Evolutionary conservation across 768 basidiomycete genomes (phyloP).

Genomic region (Daedaleopsis sinensis): DNA sequence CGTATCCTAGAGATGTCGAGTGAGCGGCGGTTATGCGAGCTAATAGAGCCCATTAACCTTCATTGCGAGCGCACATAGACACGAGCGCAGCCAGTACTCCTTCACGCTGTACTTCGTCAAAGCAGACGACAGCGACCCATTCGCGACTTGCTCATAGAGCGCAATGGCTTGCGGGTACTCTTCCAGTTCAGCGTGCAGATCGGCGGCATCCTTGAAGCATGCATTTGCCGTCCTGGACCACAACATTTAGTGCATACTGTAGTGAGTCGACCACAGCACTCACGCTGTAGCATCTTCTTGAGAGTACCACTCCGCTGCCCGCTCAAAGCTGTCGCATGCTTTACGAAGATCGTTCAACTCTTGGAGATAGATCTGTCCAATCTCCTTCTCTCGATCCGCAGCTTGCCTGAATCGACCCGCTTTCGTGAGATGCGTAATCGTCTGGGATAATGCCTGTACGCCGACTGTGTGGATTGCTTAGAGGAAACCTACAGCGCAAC

Average conservation of each 20-base stretch:
- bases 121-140: conserved; percentile 74
- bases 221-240: conserved; percentile 85
- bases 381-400: conserved; percentile 97
- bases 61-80: conserved; percentile 87
- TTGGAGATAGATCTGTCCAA: conserved; percentile 90
- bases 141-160: conserved; percentile 89
- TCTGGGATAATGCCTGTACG: conserved; percentile 81
- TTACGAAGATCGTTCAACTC: conserved; percentile 77
- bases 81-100: conserved; percentile 92
- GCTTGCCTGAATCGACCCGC: conserved; percentile 95
- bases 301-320: conserved; percentile 97
- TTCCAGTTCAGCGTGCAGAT: conserved; percentile 88
- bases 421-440: conserved; percentile 80
- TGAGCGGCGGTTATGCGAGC: background rate
- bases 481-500: background rate
- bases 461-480: conserved; percentile 60
- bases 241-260: background rate
- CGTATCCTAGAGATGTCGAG: conserved; percentile 59
- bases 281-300: conserved; percentile 97
- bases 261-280: conserved; percentile 33
- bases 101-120: conserved; percentile 99
- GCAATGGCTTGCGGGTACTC: conserved; percentile 85
- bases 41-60: conserved; percentile 52
- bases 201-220: conserved; percentile 96
- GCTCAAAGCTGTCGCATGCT: conserved; percentile 89